Evolutionary conservation across 257 asterid genomes (phyloP).

Genomic region (Jacaranda copaia): DNA sequence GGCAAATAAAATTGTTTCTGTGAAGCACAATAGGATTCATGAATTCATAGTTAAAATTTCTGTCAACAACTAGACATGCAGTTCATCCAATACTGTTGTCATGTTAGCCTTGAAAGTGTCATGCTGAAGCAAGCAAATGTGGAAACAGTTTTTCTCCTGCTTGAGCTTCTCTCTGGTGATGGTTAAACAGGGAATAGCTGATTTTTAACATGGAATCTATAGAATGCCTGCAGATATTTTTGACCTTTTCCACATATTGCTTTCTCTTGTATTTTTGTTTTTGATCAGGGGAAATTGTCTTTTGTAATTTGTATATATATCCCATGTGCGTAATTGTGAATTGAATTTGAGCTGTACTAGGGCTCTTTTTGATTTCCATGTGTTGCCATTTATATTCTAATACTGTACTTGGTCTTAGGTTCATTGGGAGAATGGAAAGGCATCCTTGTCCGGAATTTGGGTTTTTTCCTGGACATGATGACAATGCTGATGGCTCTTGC

Average conservation of each 20-base stretch:
- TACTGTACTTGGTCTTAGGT: constrained; percentile 52
- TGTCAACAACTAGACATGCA: neutral
- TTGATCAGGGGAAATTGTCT: neutral
- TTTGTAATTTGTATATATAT: neutral
- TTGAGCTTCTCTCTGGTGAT: constrained; percentile 19
- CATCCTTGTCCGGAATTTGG: constrained; percentile 74
- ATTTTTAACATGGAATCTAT: neutral
- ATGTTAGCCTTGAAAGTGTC: constrained; percentile 12
- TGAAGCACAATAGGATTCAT: neutral
- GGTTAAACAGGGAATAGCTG: constrained; percentile 1
- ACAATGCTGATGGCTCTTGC: constrained; percentile 88
- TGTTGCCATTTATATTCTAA: neutral
- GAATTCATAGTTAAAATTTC: neutral
- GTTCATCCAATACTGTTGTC: neutral
- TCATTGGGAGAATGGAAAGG: constrained; percentile 92
- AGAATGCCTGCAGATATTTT: neutral
- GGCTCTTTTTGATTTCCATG: neutral
- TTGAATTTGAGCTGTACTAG: neutral
- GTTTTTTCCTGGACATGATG: constrained; percentile 94
- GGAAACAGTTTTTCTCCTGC: constrained; percentile 4
- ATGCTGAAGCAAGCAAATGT: neutral
- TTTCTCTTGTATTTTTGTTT: neutral
- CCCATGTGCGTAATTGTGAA: constrained; percentile 9
- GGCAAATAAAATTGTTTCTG: constrained; percentile 1
- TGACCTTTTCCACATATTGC: neutral